Evolutionary conservation across 257 asterid genomes (phyloP).

Genomic region (Ilex asprella): DNA sequence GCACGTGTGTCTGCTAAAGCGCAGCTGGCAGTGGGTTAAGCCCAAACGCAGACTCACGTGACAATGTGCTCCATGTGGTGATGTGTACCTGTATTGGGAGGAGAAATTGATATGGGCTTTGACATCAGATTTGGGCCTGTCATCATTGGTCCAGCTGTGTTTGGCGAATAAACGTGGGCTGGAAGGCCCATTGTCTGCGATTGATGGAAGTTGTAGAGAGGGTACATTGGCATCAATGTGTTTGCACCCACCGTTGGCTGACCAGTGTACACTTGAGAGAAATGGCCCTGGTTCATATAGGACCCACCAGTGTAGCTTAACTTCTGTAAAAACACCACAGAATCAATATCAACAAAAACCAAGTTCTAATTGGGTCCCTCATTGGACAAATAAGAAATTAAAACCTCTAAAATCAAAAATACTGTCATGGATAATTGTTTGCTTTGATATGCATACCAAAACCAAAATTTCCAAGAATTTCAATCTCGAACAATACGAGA

Average conservation of each 20-base stretch:
- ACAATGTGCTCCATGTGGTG: no score
- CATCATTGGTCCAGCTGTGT: slow-evolving; percentile 44
- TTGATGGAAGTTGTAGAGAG: slow-evolving; percentile 58
- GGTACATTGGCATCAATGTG: slow-evolving; percentile 76
- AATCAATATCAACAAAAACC: not conserved
- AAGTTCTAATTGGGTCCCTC: no score
- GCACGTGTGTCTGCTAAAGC: no score
- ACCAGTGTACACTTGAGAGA: slow-evolving; percentile 55
- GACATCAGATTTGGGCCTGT: slow-evolving; percentile 49
- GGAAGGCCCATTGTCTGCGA: slow-evolving; percentile 87
- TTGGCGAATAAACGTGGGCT: slow-evolving; percentile 58
- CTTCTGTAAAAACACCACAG: slow-evolving; percentile 34
- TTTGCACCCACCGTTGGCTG: slow-evolving; percentile 63
- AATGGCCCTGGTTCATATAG: slow-evolving; percentile 73
- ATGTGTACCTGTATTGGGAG: slow-evolving; percentile 54
- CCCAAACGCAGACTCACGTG: no score
- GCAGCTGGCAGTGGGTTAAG: no score
- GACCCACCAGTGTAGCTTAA: slow-evolving; percentile 65
- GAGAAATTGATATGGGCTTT: slow-evolving; percentile 64
- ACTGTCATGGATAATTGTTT: no score
- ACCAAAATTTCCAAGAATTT: no score
- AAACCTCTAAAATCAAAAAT: not conserved
- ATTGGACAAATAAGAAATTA: not conserved
- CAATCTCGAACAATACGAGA: no score
- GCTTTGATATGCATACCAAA: no score